phyloP scores from a whole-genome alignment of 75 land plant species.

The Pseudotsuga menziesii region DNA sequence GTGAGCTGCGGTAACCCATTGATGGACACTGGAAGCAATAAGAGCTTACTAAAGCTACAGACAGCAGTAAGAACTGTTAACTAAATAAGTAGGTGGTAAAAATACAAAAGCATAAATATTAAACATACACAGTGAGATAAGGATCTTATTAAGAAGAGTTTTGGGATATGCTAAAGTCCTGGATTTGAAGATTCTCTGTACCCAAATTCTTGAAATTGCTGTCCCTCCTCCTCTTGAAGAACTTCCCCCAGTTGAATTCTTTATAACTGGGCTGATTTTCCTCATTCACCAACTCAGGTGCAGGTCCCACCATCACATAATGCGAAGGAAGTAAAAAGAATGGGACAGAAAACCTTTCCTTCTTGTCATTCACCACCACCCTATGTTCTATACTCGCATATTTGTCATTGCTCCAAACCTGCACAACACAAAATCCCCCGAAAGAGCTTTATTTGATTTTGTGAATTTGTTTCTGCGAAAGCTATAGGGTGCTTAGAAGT shows the following conservation, averaged over 20 bases:
- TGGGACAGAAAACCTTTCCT: slow-evolving; percentile 64
- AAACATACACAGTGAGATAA: too few species aligned
- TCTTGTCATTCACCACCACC: slow-evolving; percentile 66
- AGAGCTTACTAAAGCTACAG: too few species aligned
- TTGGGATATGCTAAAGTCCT: slow-evolving; percentile 35
- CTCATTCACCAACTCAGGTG: slow-evolving; percentile 40
- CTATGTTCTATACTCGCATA: slow-evolving; percentile 83
- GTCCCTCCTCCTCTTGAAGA: slow-evolving; percentile 41
- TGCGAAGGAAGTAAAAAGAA: slow-evolving; percentile 68
- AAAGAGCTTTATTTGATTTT: background rate
- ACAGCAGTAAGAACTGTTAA: too few species aligned
- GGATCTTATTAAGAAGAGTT: background rate
- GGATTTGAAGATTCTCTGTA: slow-evolving; percentile 68
- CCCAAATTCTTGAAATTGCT: slow-evolving; percentile 73
- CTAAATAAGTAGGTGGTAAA: too few species aligned
- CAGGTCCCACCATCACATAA: slow-evolving; percentile 41
- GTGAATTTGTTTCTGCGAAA: too few species aligned
- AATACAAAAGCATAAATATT: too few species aligned
- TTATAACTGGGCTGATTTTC: slow-evolving; percentile 52
- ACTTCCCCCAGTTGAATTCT: slow-evolving; percentile 66
- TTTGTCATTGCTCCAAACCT: slow-evolving; percentile 88
- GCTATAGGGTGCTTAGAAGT: too few species aligned
- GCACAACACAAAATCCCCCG: background rate
- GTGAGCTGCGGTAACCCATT: too few species aligned
- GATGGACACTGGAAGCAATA: too few species aligned